Evolutionary conservation across 305 asterid genomes (phyloP).

Genomic region (Plantago lanceolata): DNA sequence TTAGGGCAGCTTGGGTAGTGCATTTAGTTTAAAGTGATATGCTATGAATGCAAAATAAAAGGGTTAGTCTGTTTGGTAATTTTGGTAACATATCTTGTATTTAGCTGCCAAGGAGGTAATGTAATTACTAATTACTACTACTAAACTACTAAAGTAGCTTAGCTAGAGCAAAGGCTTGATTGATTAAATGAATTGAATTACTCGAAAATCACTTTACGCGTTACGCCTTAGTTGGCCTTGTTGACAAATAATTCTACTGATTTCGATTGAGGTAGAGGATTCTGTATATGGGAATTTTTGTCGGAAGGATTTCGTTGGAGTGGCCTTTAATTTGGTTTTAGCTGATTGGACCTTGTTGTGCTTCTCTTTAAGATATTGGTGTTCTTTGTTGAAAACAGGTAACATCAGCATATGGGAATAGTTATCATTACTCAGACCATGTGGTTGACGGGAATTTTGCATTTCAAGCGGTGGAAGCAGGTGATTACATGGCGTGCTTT

Average conservation of each 20-base stretch:
- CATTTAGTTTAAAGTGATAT: too few species aligned
- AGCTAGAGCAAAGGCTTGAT: too few species aligned
- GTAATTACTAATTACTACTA: too few species aligned
- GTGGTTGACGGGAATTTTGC: conserved; percentile 71
- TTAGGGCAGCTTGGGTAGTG: background rate
- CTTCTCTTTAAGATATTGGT: background rate
- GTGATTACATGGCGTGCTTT: conserved; percentile 90
- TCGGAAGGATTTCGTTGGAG: too few species aligned
- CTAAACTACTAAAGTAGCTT: too few species aligned
- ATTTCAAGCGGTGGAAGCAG: conserved; percentile 63
- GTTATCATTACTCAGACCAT: conserved; percentile 56
- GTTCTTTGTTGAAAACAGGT: conserved; percentile 39
- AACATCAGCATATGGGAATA: conserved; percentile 66
- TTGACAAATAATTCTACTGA: too few species aligned
- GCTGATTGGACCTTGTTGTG: background rate
- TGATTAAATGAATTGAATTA: too few species aligned
- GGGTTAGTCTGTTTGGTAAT: too few species aligned
- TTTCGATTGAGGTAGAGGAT: background rate
- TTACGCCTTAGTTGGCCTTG: too few species aligned
- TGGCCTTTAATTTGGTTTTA: too few species aligned
- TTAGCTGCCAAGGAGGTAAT: background rate
- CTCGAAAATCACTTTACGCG: too few species aligned
- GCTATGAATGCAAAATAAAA: background rate
- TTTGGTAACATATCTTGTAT: too few species aligned
- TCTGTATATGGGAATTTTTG: background rate